Evolutionary conservation across 2,329 filamentous ascomycete species (phyloP).

Genomic region (Hypoxylon rubiginosum): DNA sequence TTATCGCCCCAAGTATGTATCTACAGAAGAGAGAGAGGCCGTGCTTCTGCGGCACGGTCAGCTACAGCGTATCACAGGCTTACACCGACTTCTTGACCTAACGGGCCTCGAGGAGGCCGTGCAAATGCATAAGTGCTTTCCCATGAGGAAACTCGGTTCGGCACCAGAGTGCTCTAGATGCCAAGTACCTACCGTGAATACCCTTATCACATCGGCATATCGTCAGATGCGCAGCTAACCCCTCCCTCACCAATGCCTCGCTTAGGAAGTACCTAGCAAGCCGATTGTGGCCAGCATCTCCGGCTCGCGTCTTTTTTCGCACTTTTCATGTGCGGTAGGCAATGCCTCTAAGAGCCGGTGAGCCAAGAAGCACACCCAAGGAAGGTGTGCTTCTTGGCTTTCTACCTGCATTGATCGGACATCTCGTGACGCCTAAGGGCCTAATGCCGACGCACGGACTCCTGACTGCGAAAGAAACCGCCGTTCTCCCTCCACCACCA

Average conservation of each 20-base stretch:
- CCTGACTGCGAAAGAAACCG: not conserved
- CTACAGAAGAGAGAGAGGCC: not conserved
- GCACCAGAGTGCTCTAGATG: not conserved
- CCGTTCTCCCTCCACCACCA: too few species aligned
- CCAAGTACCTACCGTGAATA: not conserved
- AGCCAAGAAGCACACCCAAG: not conserved
- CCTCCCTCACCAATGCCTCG: not conserved
- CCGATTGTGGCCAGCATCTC: not conserved
- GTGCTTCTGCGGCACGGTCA: not conserved
- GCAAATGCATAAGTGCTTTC: not conserved
- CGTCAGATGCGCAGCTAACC: not conserved
- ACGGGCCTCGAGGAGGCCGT: not conserved
- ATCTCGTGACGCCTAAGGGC: not conserved
- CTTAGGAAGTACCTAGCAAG: not conserved
- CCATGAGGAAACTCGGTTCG: not conserved
- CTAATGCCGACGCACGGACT: not conserved
- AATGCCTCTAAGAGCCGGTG: not conserved
- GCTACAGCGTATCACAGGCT: not conserved
- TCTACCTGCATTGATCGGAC: not conserved
- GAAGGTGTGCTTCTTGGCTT: not conserved
- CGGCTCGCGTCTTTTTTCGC: not conserved
- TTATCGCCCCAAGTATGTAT: slow-evolving; percentile 1
- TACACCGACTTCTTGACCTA: not conserved
- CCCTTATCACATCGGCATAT: not conserved
- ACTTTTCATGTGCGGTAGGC: not conserved